Evolutionary conservation across 2,329 filamentous ascomycete genomes (phyloP), one percentile per base, ranked within the genome.

Genomic region (Beauveria varroae): DNA sequence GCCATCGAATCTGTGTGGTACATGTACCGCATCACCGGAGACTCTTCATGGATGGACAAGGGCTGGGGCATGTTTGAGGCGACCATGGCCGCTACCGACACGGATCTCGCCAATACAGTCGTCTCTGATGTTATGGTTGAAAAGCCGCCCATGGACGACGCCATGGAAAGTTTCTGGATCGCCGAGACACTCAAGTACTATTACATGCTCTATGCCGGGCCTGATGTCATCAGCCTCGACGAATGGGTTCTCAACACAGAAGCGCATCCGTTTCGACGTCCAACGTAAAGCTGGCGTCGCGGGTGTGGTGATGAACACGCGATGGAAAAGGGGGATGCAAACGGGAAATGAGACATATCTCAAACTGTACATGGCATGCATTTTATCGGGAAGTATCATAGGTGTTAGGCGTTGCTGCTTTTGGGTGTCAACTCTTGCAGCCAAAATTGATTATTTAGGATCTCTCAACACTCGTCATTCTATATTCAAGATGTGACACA

Each of bases 161-260:
- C 80, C 66, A 93, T 93, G 89, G 89, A 96, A 76, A 93, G 89
- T 69, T 96, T 96, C 74, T 96, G 92, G 90, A 79, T 91, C 63
- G 89, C 89, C 3, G 92, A 96, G 79, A 96, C 91, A 46, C 78
- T 96, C 67, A 97, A 96, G 78, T 96, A 96, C 71, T 96, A 95
- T 66, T 96, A 91, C 72, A 73, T 96, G 61, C 79, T 96, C 55
- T 96, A 90, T 71, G 85, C 85, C 24, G 74, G 86, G 61, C 86
- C 88, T 0, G 78, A 81, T 56, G 75, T 87, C n/a, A 75, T 89
- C 46, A 88, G 81, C 68, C 74, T 90, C 61, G 87, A 90, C 70
- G 84, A 88, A 57, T 88, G 82, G 80, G 85, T 89, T 52, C 74
- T 88, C 63, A 86, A 86, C 68, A 86, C 84, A 0, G 84, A 86